A percentile compares a stretch with the other conserved stretches of the same genome.
Evolutionary conservation across 345 rosid genomes (phyloP).

Genomic region (Eutrema heterophyllum): DNA sequence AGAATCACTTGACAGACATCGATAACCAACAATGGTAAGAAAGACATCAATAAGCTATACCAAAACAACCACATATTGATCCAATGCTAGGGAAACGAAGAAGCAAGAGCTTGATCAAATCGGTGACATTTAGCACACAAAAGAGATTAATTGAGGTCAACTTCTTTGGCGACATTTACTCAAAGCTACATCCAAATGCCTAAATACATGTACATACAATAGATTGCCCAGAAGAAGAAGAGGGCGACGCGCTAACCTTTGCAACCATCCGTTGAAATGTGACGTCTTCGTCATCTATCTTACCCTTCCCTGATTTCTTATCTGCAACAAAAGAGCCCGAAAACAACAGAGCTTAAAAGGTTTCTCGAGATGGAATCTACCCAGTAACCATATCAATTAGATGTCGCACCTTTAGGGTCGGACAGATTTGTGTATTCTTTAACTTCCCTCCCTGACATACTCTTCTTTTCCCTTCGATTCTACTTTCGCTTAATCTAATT

Average conservation of each 20-base stretch:
- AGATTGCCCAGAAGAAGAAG: conserved; percentile 3
- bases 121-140: neutral
- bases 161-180: neutral
- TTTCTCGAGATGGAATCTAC: neutral
- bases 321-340: conserved; percentile 35
- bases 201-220: neutral
- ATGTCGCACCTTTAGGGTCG: conserved; percentile 74
- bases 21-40: neutral
- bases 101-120: neutral
- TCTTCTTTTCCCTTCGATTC: neutral
- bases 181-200: neutral
- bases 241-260: conserved; percentile 89
- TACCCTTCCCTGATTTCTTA: conserved; percentile 86
- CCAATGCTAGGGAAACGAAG: neutral
- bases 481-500: neutral
- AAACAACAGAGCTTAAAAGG: neutral
- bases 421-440: conserved; percentile 91
- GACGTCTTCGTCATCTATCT: conserved; percentile 87
- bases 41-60: neutral
- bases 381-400: neutral
- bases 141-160: neutral
- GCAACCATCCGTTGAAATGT: conserved; percentile 99
- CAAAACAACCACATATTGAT: neutral
- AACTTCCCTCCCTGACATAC: conserved; percentile 97
- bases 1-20: neutral